Percentiles rank a stretch among this genome's conserved stretches.
phyloP scores from a whole-genome alignment of 495 filamentous ascomycete genomes.

The Platismatia glauca region DNA sequence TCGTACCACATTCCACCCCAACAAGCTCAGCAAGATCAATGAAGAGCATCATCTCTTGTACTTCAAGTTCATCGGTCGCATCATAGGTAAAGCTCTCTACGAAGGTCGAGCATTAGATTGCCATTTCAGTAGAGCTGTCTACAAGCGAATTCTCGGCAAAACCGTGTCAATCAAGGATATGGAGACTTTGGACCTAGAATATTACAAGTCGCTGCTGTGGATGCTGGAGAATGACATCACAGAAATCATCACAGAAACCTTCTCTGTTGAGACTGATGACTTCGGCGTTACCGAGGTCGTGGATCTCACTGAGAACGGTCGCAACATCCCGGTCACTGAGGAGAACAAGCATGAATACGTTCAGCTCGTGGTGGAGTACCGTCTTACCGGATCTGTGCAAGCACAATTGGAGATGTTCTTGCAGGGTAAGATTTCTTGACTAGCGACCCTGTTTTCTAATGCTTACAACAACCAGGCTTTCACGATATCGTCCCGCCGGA shows the following conservation, averaged over 20 bases:
- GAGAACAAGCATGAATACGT: slow-evolving; percentile 99
- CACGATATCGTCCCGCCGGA: slow-evolving; percentile 95
- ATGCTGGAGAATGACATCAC: slow-evolving; percentile 98
- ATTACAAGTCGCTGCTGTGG: slow-evolving; percentile 98
- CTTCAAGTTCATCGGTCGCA: slow-evolving; percentile 98
- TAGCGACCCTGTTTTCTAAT: slow-evolving; percentile 6
- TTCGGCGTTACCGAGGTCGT: slow-evolving; percentile 84
- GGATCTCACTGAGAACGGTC: slow-evolving; percentile 78
- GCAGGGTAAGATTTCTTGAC: slow-evolving; percentile 49
- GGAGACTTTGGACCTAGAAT: slow-evolving; percentile 96
- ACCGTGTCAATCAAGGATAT: slow-evolving; percentile 97
- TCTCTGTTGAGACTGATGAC: slow-evolving; percentile 84
- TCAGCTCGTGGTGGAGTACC: slow-evolving; percentile 86
- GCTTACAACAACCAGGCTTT: slow-evolving; percentile 56
- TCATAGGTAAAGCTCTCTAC: slow-evolving; percentile 97
- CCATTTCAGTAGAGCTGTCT: slow-evolving; percentile 97
- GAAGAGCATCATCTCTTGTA: slow-evolving; percentile 94
- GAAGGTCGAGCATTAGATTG: slow-evolving; percentile 94
- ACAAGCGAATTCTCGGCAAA: slow-evolving; percentile 92
- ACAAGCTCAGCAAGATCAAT: slow-evolving; percentile 86
- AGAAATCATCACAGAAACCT: slow-evolving; percentile 97
- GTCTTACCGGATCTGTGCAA: slow-evolving; percentile 80
- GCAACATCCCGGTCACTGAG: slow-evolving; percentile 87
- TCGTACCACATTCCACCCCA: slow-evolving; percentile 97
- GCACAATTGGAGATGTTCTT: slow-evolving; percentile 94